Conservation (phyloP, 306 rosid species). For the Inga laurina region DNA sequence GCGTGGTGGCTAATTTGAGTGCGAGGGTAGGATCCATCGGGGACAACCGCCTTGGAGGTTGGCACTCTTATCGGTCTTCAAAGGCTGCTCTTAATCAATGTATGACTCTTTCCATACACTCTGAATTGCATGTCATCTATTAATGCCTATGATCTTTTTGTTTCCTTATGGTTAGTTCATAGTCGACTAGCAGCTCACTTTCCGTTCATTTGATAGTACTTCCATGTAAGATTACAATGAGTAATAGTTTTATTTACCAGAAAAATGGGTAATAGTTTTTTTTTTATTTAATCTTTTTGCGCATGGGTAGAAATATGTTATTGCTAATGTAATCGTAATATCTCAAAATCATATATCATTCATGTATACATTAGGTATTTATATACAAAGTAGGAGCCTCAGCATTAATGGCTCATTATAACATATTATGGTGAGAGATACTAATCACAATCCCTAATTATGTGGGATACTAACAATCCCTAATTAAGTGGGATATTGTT, state of each 20-base stretch:
- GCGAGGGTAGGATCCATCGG: constrained; percentile 96
- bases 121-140: not conserved
- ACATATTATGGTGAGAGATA: too few relatives aligned
- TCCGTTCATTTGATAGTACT: constrained; percentile 6
- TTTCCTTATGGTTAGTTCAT: not conserved
- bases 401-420: too few relatives aligned
- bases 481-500: too few relatives aligned
- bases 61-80: constrained; percentile 96
- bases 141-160: not conserved
- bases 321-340: too few relatives aligned
- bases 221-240: not conserved
- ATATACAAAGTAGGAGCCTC: too few relatives aligned
- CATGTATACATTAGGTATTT: too few relatives aligned
- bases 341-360: too few relatives aligned
- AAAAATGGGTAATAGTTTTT: not conserved
- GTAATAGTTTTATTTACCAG: not conserved
- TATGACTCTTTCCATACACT: constrained; percentile 37
- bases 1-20: constrained; percentile 89
- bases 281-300: not conserved
- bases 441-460: too few relatives aligned
- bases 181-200: not conserved
- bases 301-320: not conserved
- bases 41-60: constrained; percentile 88
- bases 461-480: too few relatives aligned
- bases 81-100: constrained; percentile 94